These are phyloP conservation scores for Apodospora peruviana DNA, from an alignment of 495 filamentous ascomycete species.

Conservation along the genomic window DNA sequence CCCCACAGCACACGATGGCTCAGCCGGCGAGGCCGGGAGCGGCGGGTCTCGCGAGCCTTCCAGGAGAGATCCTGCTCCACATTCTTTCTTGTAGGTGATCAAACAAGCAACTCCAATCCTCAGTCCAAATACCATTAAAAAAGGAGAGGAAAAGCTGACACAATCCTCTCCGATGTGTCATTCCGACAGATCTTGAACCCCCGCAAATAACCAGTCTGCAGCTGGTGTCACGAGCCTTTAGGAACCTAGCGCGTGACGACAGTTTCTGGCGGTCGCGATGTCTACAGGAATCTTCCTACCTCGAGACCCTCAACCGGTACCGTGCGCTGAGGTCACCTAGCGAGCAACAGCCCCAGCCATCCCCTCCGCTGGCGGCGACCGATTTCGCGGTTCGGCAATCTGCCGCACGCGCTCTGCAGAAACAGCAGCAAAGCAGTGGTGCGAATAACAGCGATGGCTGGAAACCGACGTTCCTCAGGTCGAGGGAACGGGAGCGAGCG, in stretches of 20 bases:
- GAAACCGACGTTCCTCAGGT: slow-evolving; percentile 20
- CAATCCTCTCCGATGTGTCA: neutral
- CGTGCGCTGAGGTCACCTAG: slow-evolving; percentile 28
- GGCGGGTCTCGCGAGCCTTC: slow-evolving; percentile 48
- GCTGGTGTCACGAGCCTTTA: slow-evolving; percentile 61
- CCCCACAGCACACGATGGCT: neutral
- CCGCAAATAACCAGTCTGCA: slow-evolving; percentile 66
- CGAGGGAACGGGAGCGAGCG: slow-evolving; percentile 40
- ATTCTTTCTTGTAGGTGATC: slow-evolving; percentile 62
- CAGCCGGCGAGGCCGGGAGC: slow-evolving; percentile 6
- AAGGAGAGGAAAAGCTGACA: neutral
- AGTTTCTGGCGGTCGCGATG: slow-evolving; percentile 70
- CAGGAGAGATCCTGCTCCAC: slow-evolving; percentile 72
- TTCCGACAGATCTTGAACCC: slow-evolving; percentile 63
- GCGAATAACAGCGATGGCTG: slow-evolving; percentile 18
- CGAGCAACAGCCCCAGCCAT: slow-evolving; percentile 9
- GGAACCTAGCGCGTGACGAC: slow-evolving; percentile 67
- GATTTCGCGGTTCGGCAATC: neutral
- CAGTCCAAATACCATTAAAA: neutral
- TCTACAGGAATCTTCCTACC: slow-evolving; percentile 59
- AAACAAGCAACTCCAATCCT: neutral
- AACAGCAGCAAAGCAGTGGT: slow-evolving; percentile 15
- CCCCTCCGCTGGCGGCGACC: neutral
- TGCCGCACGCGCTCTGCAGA: slow-evolving; percentile 6
- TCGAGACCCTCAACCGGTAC: slow-evolving; percentile 43